These are phyloP conservation scores for Blepharisma stoltei DNA, from an alignment of 73 alveolate species.

Conservation along the genomic window DNA sequence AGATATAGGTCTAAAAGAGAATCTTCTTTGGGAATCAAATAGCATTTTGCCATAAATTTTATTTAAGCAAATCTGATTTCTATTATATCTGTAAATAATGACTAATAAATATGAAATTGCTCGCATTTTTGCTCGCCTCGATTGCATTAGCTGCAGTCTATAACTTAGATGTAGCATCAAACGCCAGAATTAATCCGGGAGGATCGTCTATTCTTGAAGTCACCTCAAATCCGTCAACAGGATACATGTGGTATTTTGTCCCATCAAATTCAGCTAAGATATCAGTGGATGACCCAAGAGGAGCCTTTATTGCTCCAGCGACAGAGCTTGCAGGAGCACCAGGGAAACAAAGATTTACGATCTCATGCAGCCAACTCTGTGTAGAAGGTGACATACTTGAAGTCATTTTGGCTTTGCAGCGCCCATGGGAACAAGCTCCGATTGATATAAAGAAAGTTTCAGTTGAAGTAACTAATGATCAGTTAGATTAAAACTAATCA, in stretches of 20 bases:
- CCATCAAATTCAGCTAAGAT: not conserved
- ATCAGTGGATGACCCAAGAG: not conserved
- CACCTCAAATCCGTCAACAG: slow-evolving; percentile 10
- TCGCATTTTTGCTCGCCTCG: no score
- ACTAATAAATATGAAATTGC: no score
- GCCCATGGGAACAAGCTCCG: slow-evolving; percentile 3
- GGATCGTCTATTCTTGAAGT: not conserved
- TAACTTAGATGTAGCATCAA: no score
- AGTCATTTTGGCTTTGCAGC: not conserved
- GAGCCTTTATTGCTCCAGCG: not conserved
- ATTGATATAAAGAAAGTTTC: not conserved
- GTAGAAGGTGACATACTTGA: not conserved
- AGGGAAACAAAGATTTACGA: not conserved
- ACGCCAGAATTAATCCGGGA: no score
- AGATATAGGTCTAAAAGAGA: no score
- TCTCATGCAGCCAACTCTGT: not conserved
- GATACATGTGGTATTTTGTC: not conserved
- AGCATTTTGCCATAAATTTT: no score
- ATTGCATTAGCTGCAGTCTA: no score
- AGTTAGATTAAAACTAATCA: no score
- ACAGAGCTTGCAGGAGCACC: not conserved
- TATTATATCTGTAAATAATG: no score
- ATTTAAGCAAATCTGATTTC: no score
- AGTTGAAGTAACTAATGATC: not conserved
- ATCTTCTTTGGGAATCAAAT: no score